These are phyloP conservation scores for Hypomyces rosellus DNA, from an alignment of 2,329 filamentous ascomycete genomes.

Conservation along the genomic window DNA sequence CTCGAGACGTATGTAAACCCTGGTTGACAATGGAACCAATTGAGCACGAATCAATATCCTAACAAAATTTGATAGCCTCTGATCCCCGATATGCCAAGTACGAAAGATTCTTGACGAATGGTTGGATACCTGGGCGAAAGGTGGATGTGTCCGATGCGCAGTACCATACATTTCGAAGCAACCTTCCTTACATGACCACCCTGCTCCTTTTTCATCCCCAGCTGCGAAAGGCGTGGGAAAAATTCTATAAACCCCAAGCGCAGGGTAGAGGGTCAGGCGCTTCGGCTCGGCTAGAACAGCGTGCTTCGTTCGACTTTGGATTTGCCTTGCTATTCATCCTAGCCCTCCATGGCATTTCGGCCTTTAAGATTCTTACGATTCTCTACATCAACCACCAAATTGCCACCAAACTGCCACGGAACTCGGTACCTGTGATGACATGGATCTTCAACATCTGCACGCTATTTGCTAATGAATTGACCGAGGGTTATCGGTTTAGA, in stretches of 20 bases:
- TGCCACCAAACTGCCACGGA: constrained; percentile 63
- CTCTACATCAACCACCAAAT: constrained; percentile 77
- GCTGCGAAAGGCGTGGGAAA: constrained; percentile 65
- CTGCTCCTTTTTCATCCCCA: constrained; percentile 76
- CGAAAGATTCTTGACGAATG: constrained; percentile 62
- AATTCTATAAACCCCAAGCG: constrained; percentile 34
- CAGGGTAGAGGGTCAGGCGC: constrained; percentile 33
- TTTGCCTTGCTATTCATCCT: constrained; percentile 77
- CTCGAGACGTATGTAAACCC: constrained; percentile 59
- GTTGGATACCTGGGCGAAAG: constrained; percentile 89
- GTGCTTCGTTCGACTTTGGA: constrained; percentile 72
- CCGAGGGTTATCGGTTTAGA: constrained; percentile 66
- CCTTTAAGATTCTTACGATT: constrained; percentile 74
- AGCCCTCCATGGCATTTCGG: constrained; percentile 78
- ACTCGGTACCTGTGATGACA: constrained; percentile 66
- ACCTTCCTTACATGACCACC: constrained; percentile 72
- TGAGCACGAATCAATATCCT: constrained; percentile 4
- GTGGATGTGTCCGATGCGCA: constrained; percentile 89
- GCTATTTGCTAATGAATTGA: constrained; percentile 86
- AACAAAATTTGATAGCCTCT: constrained; percentile 47
- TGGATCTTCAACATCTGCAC: constrained; percentile 86
- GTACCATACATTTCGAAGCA: constrained; percentile 77
- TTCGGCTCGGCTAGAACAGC: constrained; percentile 56
- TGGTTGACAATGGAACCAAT: not conserved
- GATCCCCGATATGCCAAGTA: constrained; percentile 78